Conservation (phyloP, 2,329 filamentous ascomycete genomes). For the Nothophoma quercina region DNA sequence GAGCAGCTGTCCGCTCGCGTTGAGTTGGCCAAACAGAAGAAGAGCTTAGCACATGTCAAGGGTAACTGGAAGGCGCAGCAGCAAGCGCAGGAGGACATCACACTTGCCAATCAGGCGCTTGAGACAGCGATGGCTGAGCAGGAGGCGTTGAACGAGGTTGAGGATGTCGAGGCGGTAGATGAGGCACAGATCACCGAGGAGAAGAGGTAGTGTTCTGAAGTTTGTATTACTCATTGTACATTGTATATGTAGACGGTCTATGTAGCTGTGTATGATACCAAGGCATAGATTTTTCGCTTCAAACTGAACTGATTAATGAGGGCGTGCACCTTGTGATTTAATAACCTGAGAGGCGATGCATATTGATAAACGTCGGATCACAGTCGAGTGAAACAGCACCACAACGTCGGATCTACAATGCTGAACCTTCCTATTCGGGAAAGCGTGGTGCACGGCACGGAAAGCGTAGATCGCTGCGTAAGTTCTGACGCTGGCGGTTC, state of each 20-base stretch:
- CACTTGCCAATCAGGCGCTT: conserved; percentile 15
- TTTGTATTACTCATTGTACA: conserved; percentile 25
- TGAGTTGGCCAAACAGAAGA: conserved; percentile 25
- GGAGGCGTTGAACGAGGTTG: conserved; percentile 3
- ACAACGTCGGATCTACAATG: too few relatives aligned
- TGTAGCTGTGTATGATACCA: conserved; percentile 22
- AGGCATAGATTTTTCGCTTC: conserved; percentile 10
- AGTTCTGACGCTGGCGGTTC: too few relatives aligned
- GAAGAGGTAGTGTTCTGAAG: conserved; percentile 15
- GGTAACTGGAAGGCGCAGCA: conserved; percentile 17
- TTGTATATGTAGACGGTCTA: conserved; percentile 25
- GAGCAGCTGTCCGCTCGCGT: conserved; percentile 19
- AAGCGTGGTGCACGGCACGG: too few relatives aligned
- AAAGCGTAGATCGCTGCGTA: too few relatives aligned
- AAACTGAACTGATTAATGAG: too few relatives aligned
- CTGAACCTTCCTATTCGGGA: too few relatives aligned
- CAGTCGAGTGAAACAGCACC: too few relatives aligned
- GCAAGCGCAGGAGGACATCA: conserved; percentile 19
- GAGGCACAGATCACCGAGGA: conserved; percentile 7
- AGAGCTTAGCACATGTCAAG: conserved; percentile 14
- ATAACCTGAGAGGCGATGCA: too few relatives aligned
- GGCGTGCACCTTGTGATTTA: too few relatives aligned
- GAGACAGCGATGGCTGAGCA: conserved; percentile 20
- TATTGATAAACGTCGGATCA: too few relatives aligned
- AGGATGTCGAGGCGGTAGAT: conserved; percentile 4